phyloP scores from a whole-genome alignment of 2,329 filamentous ascomycete species.

The Aspergillus costaricaensis region DNA sequence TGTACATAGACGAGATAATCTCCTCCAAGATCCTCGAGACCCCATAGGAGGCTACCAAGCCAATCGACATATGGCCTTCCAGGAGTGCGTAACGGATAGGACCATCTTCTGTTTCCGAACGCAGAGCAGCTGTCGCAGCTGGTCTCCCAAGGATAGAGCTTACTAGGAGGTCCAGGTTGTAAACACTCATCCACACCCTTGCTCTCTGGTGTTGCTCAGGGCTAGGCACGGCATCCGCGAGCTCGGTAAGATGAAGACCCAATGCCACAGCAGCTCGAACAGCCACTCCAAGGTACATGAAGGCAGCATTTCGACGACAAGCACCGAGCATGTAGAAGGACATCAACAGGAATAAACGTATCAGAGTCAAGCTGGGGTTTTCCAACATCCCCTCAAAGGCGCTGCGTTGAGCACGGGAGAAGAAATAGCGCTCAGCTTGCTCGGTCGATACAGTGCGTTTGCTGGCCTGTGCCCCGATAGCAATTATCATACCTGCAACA shows the following conservation, averaged over 20 bases:
- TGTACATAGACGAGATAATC: slow-evolving; percentile 48
- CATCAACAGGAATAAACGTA: slow-evolving; percentile 57
- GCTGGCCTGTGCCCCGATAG: slow-evolving; percentile 56
- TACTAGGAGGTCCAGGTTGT: slow-evolving; percentile 51
- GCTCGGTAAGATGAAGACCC: slow-evolving; percentile 54
- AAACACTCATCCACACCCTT: slow-evolving; percentile 51
- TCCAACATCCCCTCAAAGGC: slow-evolving; percentile 56
- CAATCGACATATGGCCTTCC: slow-evolving; percentile 29
- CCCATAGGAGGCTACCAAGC: slow-evolving; percentile 45
- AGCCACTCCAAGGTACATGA: slow-evolving; percentile 65
- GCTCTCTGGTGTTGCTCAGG: slow-evolving; percentile 31
- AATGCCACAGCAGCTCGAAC: slow-evolving; percentile 59
- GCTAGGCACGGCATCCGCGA: background rate
- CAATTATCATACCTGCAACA: slow-evolving; percentile 50
- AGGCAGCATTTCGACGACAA: slow-evolving; percentile 61
- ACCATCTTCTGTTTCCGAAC: slow-evolving; percentile 23
- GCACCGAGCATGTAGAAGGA: slow-evolving; percentile 62
- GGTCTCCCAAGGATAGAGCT: slow-evolving; percentile 54
- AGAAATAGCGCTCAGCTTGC: slow-evolving; percentile 45
- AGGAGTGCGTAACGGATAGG: slow-evolving; percentile 23
- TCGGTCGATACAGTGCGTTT: slow-evolving; percentile 30
- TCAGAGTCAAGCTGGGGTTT: slow-evolving; percentile 56
- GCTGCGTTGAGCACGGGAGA: slow-evolving; percentile 51
- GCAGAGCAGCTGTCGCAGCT: slow-evolving; percentile 32
- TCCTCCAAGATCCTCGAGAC: slow-evolving; percentile 50